phyloP scores from a whole-genome alignment of 352 stramenopile genomes.

The Phytophthora cryptogea region DNA sequence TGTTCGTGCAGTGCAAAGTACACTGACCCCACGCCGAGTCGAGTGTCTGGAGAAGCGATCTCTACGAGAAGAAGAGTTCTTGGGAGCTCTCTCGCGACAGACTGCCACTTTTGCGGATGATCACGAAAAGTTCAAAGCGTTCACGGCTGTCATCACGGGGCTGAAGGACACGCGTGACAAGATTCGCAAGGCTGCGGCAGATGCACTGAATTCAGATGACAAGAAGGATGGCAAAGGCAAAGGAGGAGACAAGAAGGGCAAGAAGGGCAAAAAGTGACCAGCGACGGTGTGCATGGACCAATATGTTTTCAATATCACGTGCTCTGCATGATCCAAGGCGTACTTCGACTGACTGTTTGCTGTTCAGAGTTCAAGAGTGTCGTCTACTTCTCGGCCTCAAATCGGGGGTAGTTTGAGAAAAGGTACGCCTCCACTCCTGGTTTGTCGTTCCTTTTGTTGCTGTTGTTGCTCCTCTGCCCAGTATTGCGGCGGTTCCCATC shows the following conservation, averaged over 20 bases:
- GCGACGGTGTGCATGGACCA: neutral
- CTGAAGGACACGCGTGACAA: slow-evolving; percentile 77
- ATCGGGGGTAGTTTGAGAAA: slow-evolving; percentile 34
- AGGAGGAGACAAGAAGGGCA: slow-evolving; percentile 65
- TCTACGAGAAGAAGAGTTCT: slow-evolving; percentile 88
- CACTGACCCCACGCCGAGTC: slow-evolving; percentile 77
- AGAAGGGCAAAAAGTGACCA: slow-evolving; percentile 53
- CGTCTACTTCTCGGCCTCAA: neutral
- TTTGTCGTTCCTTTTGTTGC: slow-evolving; percentile 20
- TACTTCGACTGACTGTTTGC: neutral
- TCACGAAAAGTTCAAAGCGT: slow-evolving; percentile 78
- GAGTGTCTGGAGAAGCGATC: slow-evolving; percentile 80
- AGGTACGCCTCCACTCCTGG: slow-evolving; percentile 14
- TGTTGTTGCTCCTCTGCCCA: slow-evolving; percentile 57
- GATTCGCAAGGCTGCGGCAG: slow-evolving; percentile 60
- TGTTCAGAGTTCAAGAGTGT: too few species aligned
- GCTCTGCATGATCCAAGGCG: slow-evolving; percentile 10
- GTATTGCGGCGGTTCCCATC: slow-evolving; percentile 52
- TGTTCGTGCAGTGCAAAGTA: slow-evolving; percentile 70
- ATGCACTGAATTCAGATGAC: slow-evolving; percentile 65
- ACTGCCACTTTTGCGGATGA: slow-evolving; percentile 69
- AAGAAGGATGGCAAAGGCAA: slow-evolving; percentile 62
- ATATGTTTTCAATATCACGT: slow-evolving; percentile 29
- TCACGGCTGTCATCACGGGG: slow-evolving; percentile 74
- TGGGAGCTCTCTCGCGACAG: slow-evolving; percentile 72